Base-by-base conservation (phyloP, 2,329 filamentous ascomycete genomes). In the Didymella segeticola region DNA sequence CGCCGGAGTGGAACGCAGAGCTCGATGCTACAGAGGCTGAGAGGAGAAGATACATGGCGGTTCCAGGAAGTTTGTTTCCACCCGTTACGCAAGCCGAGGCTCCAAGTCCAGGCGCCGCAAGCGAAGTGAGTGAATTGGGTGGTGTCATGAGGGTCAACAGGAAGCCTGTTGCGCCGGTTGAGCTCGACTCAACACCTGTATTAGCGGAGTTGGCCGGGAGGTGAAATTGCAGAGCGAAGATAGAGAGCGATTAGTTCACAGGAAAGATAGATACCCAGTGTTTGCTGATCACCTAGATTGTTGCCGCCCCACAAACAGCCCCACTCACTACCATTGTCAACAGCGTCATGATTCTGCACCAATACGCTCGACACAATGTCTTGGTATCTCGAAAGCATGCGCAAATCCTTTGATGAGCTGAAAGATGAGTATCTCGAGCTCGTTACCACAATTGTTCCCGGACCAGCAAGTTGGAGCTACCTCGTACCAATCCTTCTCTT, bases 1-100 rank as follows among this genome's bases (percentile, higher is more conserved):
- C 49, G 1, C 63, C 63, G 1, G 63, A 65, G 34, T 68, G 64
- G 60, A 68, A 65, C 25, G 36, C 53, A 2, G 62, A 68, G 23
- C 59, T 68, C 12, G 63, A 68, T 30, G 60, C 62, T 23, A 53
- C 47, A 5, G 59, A 64, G 3, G 49, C 57, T 5, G 57, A 63
- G 27, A 47, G 56, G 4, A 51, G 55, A 25, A 36, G 47, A 11
- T 34, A 58, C 12, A 41, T 52, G 25, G 47, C 53, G 2, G 53
- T 51, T 9, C 53, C 43, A 25, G 53, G 47, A 9, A 56, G 47
- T 22, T 9, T 23, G 31, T 60, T 31, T 14, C 43, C 43, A 20
- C 20, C 26, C 11, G 29, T 15, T n/a, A 17, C 14, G 11, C 7
- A 22, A 14, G 29, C 22, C 9, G 27, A 27, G 17, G 47, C 43